Base-by-base conservation (phyloP, 345 rosid species). In the Eucalyptus microcorys region DNA sequence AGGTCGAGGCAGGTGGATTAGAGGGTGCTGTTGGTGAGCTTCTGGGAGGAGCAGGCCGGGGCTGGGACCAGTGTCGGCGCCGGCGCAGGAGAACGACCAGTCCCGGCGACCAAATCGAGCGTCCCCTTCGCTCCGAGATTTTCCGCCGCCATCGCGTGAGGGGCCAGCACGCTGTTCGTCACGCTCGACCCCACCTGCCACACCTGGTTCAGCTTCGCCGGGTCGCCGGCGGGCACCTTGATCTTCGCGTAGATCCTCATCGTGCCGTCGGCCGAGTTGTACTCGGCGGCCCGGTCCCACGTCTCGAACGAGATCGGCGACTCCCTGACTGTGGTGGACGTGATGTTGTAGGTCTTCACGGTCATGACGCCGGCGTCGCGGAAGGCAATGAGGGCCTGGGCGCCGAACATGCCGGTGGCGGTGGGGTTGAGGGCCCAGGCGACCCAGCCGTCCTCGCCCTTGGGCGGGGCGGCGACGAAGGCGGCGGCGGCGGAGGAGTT, bases 391-490 rank as follows among this genome's bases (percentile, higher is more conserved):
- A 97, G 89, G 3, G 96, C 92, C 90, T 97, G 99, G n/a, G 96
- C 88, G 19, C 99, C 99, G 1, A 0, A 4, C 99, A 97, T 97
- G 40, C 91, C 93, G 14, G 85, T 76, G 11, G 34, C 91, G 34
- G 91, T 93, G 7, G 96, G 99, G 81, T 97, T 97, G 84, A 97
- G 91, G 30, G 93, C 99, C 99, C 99, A 97, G 37, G 95, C 90
- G 87, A 94, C 71, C 99, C 99, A 97, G 37, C 98, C 98, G 83
- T 55, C 76, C 47, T 76, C 47, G 79, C 95, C 1, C 5, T 45
- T 76, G 24, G 94, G 30, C 2, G 95, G 96, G n/a, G 95, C 19
- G 6, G 97, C 95, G 45, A 94, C 27, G 96, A 94, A 97, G 52
- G 98, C 97, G 55, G 96, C 85, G 49, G 97, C 93, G 89, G 96